Base-by-base conservation (phyloP, 1,139 yeast species). In the Candida sanyaensis region DNA sequence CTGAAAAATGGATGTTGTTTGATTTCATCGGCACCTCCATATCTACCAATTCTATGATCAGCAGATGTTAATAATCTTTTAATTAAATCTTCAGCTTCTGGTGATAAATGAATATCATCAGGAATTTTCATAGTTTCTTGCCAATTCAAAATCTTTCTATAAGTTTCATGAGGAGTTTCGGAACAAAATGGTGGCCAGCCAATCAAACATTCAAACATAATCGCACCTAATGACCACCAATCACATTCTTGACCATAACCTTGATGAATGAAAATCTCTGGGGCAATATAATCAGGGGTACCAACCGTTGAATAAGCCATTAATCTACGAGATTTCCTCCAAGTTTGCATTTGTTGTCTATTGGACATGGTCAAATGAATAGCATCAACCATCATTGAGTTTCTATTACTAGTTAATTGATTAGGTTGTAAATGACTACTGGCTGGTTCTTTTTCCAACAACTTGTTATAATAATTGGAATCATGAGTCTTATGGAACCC, bases 141-240 rank as follows among this genome's bases (percentile, higher is more conserved):
- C 92, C 97, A 95, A 66, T 91, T 89, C 63, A 95, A 76, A 62
- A 93, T 93, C 79, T 93, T 95, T 51, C 96, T 79, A 67, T 93
- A 93, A 0, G 99, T 93, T 60, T 93, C 99, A 59, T 92, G 97
- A n/a, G 99, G 98, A 5, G 97, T 90, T 64, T 93, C 99, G 0
- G 96, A 88, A 70, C 99, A 95, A 70, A 93, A 93, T 48, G 99
- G 99, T 23, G 99, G 99, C 98, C 99, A 93, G 17, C 99, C 99
- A 55, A 93, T 90, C 54, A 93, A 75, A 75, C 99, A 93, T 74
- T 93, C 99, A 71, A 89, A 93, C 99, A 93, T 93, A 64, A 93
- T 93, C 1, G 98, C 97, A 27, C 99, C 99, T 37, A 93, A 73
- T 5, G 97, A 90, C 99, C 99, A 93, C 99, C 99, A 93, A 67